Evolutionary conservation across 768 basidiomycete genomes (phyloP).

Genomic region (Flagelloscypha sp.): DNA sequence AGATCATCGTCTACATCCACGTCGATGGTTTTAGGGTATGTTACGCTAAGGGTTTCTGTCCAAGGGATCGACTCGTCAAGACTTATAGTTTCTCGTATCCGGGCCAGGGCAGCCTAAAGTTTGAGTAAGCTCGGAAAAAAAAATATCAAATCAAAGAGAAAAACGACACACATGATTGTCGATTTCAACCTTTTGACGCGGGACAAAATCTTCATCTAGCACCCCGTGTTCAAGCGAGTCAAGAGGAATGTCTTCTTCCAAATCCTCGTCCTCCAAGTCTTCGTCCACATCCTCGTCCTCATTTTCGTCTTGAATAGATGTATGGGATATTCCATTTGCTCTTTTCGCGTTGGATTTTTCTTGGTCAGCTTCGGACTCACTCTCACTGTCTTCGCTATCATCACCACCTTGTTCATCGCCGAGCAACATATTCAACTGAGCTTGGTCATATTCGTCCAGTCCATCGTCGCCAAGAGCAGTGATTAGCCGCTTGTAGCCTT

Average conservation of each 20-base stretch:
- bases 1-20: conserved; percentile 84
- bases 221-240: conserved; percentile 57
- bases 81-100: conserved; percentile 71
- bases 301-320: conserved; percentile 15
- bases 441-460: conserved; percentile 55
- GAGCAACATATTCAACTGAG: conserved; percentile 38
- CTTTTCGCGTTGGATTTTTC: conserved; percentile 19
- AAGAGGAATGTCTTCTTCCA: conserved; percentile 32
- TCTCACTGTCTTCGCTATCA: conserved; percentile 16
- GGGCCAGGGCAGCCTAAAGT: conserved; percentile 61
- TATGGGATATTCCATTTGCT: no score
- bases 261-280: conserved; percentile 10
- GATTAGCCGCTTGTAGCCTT: conserved; percentile 51
- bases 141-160: background rate
- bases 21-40: conserved; percentile 65
- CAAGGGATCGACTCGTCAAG: conserved; percentile 69
- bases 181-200: conserved; percentile 74
- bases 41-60: conserved; percentile 73
- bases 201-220: conserved; percentile 75
- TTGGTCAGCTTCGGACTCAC: conserved; percentile 21
- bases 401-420: conserved; percentile 20
- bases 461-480: conserved; percentile 56
- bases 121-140: conserved; percentile 1
- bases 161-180: conserved; percentile 60
- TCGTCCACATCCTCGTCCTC: conserved; percentile 24